Conservation (phyloP, 768 basidiomycete genomes). For the Tephrocybe sp. region DNA sequence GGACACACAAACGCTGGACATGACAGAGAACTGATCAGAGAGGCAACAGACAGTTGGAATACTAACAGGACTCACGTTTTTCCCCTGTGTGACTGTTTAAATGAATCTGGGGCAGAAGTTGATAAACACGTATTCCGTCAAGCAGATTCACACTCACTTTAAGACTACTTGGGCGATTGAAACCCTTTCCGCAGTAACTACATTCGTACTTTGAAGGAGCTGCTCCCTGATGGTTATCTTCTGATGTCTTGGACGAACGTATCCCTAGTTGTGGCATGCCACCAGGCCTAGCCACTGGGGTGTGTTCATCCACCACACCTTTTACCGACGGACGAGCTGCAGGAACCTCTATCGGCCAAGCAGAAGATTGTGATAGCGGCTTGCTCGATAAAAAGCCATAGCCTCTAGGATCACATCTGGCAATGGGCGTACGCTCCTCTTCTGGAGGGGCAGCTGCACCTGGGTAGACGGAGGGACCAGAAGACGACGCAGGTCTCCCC, state of each 20-base stretch:
- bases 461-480: background rate
- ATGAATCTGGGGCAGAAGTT: conserved; percentile 55
- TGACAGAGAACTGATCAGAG: conserved; percentile 13
- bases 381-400: background rate
- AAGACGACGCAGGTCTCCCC: background rate
- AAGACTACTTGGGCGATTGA: conserved; percentile 80
- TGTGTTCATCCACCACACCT: conserved; percentile 14
- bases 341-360: conserved; percentile 11
- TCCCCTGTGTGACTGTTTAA: conserved; percentile 83
- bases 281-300: conserved; percentile 11
- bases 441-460: background rate
- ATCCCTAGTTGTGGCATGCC: conserved; percentile 1
- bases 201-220: conserved; percentile 68
- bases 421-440: conserved; percentile 3
- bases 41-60: conserved; percentile 6
- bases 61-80: conserved; percentile 57
- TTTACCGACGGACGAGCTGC: conserved; percentile 1
- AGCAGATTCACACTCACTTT: conserved; percentile 44
- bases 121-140: conserved; percentile 11
- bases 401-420: background rate
- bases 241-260: background rate
- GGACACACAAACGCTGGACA: conserved; percentile 71
- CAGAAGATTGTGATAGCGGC: background rate
- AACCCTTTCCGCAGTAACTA: conserved; percentile 74
- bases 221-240: conserved; percentile 17